These are phyloP conservation scores for Cladosporium sp. DNA, from an alignment of 2,329 filamentous ascomycete genomes.

Conservation along the genomic window DNA sequence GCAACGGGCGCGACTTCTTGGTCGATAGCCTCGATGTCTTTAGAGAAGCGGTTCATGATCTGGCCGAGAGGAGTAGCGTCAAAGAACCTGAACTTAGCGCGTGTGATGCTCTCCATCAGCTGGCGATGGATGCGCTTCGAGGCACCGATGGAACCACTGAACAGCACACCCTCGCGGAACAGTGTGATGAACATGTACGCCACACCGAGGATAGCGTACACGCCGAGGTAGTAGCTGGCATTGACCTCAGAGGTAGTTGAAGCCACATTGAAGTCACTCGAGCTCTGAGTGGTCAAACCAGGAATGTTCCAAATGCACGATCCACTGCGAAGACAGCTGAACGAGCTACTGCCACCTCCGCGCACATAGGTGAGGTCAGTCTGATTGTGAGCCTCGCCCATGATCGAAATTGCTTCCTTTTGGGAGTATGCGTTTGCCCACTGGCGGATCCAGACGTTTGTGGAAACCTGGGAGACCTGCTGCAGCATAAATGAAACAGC, in stretches of 20 bases:
- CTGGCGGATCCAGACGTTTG: slow-evolving; percentile 89
- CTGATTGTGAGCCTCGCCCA: slow-evolving; percentile 31
- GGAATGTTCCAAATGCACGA: slow-evolving; percentile 47
- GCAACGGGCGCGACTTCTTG: slow-evolving; percentile 93
- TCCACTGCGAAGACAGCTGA: slow-evolving; percentile 46
- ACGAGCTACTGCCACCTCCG: slow-evolving; percentile 39
- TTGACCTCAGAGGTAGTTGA: slow-evolving; percentile 56
- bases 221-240: slow-evolving; percentile 73
- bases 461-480: slow-evolving; percentile 80
- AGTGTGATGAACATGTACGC: slow-evolving; percentile 78
- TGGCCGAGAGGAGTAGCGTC: slow-evolving; percentile 93
- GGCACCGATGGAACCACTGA: slow-evolving; percentile 84
- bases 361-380: slow-evolving; percentile 40
- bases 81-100: slow-evolving; percentile 96
- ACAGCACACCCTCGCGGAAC: slow-evolving; percentile 79
- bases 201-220: slow-evolving; percentile 77
- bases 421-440: slow-evolving; percentile 85
- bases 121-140: slow-evolving; percentile 78
- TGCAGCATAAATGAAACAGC: slow-evolving; percentile 72
- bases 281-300: slow-evolving; percentile 16
- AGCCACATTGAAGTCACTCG: background rate
- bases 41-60: slow-evolving; percentile 97
- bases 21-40: slow-evolving; percentile 90
- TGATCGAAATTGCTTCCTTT: slow-evolving; percentile 38
- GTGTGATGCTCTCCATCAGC: slow-evolving; percentile 72